phyloP scores from a whole-genome alignment of 768 basidiomycete genomes.

The Phylloporus sp. region DNA sequence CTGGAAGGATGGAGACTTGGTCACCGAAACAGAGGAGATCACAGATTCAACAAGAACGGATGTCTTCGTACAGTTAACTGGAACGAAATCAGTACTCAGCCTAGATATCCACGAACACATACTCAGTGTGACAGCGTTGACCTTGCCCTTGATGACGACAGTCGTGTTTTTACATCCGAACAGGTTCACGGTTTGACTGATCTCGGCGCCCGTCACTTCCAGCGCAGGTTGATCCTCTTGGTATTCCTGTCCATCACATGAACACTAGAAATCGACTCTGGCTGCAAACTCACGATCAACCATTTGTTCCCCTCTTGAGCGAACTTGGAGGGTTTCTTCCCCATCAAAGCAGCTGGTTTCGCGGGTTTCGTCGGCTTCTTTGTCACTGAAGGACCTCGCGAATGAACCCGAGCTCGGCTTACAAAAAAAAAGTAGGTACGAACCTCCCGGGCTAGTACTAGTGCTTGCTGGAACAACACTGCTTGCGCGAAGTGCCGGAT shows the following conservation, averaged over 20 bases:
- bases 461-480: constrained; percentile 46
- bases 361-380: constrained; percentile 76
- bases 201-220: constrained; percentile 67
- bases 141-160: constrained; percentile 84
- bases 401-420: neutral
- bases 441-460: constrained; percentile 31
- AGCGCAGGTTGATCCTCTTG: constrained; percentile 77
- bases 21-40: constrained; percentile 86
- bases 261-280: neutral
- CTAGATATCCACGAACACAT: constrained; percentile 2
- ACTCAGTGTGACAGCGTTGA: constrained; percentile 92
- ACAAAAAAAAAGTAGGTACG: constrained; percentile 20
- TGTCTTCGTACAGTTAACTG: constrained; percentile 87
- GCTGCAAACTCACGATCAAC: constrained; percentile 60
- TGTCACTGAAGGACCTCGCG: constrained; percentile 21
- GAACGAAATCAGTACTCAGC: constrained; percentile 2
- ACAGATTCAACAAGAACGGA: constrained; percentile 87
- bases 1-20: constrained; percentile 88
- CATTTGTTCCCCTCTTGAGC: constrained; percentile 91
- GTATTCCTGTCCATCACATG: constrained; percentile 60
- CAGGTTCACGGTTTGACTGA: constrained; percentile 82
- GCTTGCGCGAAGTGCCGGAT: constrained; percentile 70
- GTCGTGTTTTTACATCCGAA: constrained; percentile 87
- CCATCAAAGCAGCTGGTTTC: constrained; percentile 77
- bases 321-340: constrained; percentile 91